Evolutionary conservation across 2,329 filamentous ascomycete genomes (phyloP).

Genomic region (Diplodia intermedia): DNA sequence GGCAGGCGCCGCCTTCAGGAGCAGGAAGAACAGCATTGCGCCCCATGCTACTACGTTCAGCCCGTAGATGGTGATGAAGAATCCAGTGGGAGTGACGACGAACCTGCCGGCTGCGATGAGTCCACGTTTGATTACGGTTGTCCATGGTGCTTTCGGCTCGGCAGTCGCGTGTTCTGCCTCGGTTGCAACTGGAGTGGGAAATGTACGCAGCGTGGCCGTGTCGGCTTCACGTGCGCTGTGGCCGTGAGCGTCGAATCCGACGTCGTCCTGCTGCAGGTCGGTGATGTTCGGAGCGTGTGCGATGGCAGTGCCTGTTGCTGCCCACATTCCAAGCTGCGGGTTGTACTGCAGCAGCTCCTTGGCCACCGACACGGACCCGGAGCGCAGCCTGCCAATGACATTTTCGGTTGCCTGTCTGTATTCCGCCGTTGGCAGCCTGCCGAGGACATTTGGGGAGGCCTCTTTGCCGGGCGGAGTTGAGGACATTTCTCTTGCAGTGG

Average conservation of each 20-base stretch:
- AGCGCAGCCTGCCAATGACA: slow-evolving; percentile 10
- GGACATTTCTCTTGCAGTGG: neutral
- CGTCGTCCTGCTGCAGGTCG: slow-evolving; percentile 8
- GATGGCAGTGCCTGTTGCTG: slow-evolving; percentile 10
- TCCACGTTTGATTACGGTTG: neutral
- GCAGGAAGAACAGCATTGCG: slow-evolving; percentile 85
- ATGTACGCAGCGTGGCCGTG: neutral
- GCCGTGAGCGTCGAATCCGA: slow-evolving; percentile 15
- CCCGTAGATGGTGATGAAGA: slow-evolving; percentile 47
- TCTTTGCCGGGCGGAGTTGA: neutral
- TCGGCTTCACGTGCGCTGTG: slow-evolving; percentile 20
- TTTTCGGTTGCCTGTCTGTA: neutral
- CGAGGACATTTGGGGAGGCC: neutral
- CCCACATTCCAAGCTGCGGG: slow-evolving; percentile 21
- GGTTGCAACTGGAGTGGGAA: neutral
- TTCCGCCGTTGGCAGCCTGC: neutral
- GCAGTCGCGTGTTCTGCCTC: neutral
- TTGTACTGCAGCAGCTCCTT: slow-evolving; percentile 15
- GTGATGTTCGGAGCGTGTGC: slow-evolving; percentile 15
- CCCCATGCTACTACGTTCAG: slow-evolving; percentile 91
- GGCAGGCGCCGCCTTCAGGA: slow-evolving; percentile 74
- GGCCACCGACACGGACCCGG: slow-evolving; percentile 8
- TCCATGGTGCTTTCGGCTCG: slow-evolving; percentile 14
- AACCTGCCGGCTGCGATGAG: slow-evolving; percentile 10
- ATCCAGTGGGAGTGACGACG: slow-evolving; percentile 8